Evolutionary conservation across 2,329 filamentous ascomycete genomes (phyloP).

Genomic region (Scedosporium dehoogii): DNA sequence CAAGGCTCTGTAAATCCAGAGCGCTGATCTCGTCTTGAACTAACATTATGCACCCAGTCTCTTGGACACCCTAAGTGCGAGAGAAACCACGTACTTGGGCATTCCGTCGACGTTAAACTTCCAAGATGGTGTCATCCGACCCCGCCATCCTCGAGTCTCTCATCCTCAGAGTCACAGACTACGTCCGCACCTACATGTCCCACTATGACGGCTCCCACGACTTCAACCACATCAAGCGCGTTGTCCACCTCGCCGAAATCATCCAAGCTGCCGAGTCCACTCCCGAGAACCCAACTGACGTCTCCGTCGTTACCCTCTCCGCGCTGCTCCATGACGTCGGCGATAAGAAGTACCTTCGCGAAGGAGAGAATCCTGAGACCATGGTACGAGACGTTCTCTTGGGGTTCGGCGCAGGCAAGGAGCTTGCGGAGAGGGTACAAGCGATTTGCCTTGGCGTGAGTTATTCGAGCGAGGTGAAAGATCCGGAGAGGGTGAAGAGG

Average conservation of each 20-base stretch:
- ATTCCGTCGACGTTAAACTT: not conserved
- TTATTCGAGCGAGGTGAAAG: conserved; percentile 62
- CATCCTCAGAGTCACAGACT: conserved; percentile 48
- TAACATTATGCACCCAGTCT: not conserved
- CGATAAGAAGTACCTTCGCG: conserved; percentile 67
- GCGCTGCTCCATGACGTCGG: conserved; percentile 82
- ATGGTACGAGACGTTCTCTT: conserved; percentile 46
- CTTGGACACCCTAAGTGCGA: not conserved
- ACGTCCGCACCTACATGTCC: conserved; percentile 63
- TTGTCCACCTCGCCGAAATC: conserved; percentile 60
- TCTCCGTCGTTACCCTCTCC: conserved; percentile 52
- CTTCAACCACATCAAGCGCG: conserved; percentile 73
- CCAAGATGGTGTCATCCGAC: not conserved
- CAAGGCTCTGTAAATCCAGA: not conserved
- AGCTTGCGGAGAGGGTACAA: conserved; percentile 58
- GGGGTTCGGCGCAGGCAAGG: conserved; percentile 42
- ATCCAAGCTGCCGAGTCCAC: conserved; percentile 44
- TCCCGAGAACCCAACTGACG: conserved; percentile 28
- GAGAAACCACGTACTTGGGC: not conserved
- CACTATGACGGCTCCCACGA: conserved; percentile 81
- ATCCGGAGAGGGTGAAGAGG: conserved; percentile 48
- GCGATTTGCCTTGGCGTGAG: conserved; percentile 66
- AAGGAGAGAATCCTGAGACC: conserved; percentile 45
- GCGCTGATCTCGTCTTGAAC: not conserved
- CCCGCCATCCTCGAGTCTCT: conserved; percentile 21